These are phyloP conservation scores for Chrysosporium keratinophilum DNA, from an alignment of 2,329 filamentous ascomycete species.

Conservation along the genomic window DNA sequence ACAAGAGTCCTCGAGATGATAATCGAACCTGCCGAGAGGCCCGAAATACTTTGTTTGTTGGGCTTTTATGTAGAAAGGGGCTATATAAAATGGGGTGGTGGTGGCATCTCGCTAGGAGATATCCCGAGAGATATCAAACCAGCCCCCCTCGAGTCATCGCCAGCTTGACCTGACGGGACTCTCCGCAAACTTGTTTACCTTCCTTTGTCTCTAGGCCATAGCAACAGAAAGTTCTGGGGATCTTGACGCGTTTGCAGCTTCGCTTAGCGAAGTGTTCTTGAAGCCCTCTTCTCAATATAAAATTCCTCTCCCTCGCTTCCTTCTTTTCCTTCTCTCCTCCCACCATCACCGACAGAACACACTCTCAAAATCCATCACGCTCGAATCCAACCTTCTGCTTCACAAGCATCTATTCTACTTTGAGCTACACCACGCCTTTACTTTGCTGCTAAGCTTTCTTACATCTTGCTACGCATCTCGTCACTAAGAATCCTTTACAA, in stretches of 20 bases:
- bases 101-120: not conserved
- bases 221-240: conserved; percentile 1
- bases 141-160: not conserved
- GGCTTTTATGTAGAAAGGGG: too few relatives aligned
- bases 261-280: not conserved
- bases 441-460: too few relatives aligned
- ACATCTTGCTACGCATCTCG: too few relatives aligned
- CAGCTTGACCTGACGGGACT: not conserved
- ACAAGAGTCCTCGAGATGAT: not conserved
- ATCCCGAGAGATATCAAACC: conserved; percentile 1
- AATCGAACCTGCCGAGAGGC: not conserved
- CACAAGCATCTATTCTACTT: too few relatives aligned
- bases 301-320: conserved; percentile 1
- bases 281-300: conserved; percentile 9
- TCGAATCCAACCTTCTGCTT: too few relatives aligned
- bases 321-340: conserved; percentile 4
- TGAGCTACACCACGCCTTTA: too few relatives aligned
- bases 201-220: not conserved
- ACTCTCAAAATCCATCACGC: too few relatives aligned
- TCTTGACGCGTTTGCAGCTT: not conserved
- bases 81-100: too few relatives aligned
- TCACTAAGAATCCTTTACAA: too few relatives aligned
- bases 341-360: not conserved
- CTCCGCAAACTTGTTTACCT: not conserved
- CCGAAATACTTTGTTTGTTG: too few relatives aligned